Conservation (phyloP, 805 yeast species). For the Lachancea waltii region DNA sequence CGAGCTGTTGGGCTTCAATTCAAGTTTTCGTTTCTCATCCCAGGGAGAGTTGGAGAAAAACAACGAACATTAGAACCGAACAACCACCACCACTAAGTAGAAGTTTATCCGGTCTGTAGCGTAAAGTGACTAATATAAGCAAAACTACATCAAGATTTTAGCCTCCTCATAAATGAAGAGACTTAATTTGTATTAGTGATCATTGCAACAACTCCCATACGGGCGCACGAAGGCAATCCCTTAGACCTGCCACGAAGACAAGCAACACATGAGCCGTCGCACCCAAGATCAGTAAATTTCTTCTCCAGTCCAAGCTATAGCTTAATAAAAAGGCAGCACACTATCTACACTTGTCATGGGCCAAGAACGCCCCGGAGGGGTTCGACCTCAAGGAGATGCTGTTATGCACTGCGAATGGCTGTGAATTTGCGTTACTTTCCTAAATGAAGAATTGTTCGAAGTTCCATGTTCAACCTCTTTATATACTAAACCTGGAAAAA, state of each 20-base stretch:
- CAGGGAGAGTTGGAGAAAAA: conserved; percentile 1
- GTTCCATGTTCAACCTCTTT: neutral
- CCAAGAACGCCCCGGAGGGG: conserved; percentile 54
- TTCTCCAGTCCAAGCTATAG: conserved; percentile 54
- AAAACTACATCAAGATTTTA: neutral
- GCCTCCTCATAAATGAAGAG: neutral
- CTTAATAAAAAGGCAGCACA: conserved; percentile 24
- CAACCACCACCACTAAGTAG: no score
- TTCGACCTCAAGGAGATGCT: conserved; percentile 67
- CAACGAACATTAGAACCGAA: neutral
- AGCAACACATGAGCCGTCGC: conserved; percentile 57
- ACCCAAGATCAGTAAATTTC: conserved; percentile 60
- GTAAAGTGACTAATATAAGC: no score
- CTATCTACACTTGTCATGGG: conserved; percentile 64
- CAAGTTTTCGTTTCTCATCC: conserved; percentile 55
- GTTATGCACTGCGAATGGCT: conserved; percentile 52
- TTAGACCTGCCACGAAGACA: conserved; percentile 42
- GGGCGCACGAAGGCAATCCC: conserved; percentile 73
- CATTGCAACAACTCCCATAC: conserved; percentile 60
- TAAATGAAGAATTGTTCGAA: conserved; percentile 10
- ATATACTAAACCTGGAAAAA: conserved; percentile 10
- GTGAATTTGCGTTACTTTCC: conserved; percentile 55
- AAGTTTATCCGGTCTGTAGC: no score
- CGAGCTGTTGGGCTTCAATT: conserved; percentile 81
- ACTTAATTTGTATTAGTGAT: conserved; percentile 34